Evolutionary conservation across 139 green algal species (phyloP).

Genomic region (Closterium sp.): DNA sequence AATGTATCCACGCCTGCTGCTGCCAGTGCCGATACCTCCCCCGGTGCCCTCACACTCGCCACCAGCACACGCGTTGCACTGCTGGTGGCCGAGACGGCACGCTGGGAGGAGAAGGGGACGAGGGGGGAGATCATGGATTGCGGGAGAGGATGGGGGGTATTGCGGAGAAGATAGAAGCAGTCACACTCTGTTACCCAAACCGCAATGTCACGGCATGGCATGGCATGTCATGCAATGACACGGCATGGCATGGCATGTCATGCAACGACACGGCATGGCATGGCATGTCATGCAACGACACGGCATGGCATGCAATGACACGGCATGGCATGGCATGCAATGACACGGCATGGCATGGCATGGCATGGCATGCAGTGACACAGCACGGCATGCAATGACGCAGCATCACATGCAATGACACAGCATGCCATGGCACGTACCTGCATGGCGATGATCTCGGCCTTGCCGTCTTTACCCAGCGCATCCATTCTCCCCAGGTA

Average conservation of each 20-base stretch:
- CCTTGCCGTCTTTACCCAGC: slow-evolving; percentile 38
- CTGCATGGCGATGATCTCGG: slow-evolving; percentile 33
- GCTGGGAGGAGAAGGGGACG: not conserved
- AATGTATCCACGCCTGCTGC: slow-evolving; percentile 73
- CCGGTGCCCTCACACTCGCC: slow-evolving; percentile 60
- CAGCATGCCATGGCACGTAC: not conserved
- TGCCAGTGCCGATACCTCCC: slow-evolving; percentile 63
- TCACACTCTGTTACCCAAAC: no score
- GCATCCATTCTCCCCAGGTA: slow-evolving; percentile 81
- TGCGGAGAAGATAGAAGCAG: no score
- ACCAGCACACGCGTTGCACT: slow-evolving; percentile 70
- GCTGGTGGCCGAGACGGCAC: not conserved
- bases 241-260: not conserved
- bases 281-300: no score
- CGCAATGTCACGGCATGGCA: not conserved
- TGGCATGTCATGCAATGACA: not conserved
- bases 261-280: no score
- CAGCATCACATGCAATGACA: no score
- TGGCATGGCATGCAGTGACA: no score
- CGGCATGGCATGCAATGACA: no score
- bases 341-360: no score
- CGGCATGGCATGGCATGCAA: no score
- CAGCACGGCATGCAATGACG: no score
- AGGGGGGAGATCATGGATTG: not conserved
- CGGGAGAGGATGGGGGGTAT: not conserved